phyloP scores from a whole-genome alignment of 768 basidiomycete genomes.

The Dioszegia hungarica region DNA sequence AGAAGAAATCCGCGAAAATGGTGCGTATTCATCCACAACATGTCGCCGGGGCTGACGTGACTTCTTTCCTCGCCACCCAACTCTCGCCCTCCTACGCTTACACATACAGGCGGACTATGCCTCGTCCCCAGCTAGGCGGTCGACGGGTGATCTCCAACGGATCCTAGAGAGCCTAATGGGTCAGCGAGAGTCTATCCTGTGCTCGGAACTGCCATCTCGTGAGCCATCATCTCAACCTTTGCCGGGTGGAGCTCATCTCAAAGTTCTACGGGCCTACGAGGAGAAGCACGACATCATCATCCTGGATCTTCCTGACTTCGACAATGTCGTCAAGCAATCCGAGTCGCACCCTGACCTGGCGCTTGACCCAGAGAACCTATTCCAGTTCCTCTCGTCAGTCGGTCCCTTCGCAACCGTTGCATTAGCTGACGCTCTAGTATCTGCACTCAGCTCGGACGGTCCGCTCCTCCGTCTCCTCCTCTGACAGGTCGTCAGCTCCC shows the following conservation, averaged over 20 bases:
- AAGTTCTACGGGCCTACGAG: slow-evolving; percentile 28
- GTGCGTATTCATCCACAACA: neutral
- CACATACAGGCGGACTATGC: neutral
- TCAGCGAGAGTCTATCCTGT: slow-evolving; percentile 24
- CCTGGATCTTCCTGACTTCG: slow-evolving; percentile 27
- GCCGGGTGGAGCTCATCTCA: neutral
- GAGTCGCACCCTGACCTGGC: slow-evolving; percentile 21
- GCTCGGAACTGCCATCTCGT: slow-evolving; percentile 33
- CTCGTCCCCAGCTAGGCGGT: slow-evolving; percentile 22
- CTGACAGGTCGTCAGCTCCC: slow-evolving; percentile 11
- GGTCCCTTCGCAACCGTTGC: no score
- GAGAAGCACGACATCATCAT: slow-evolving; percentile 25
- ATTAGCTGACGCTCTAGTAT: slow-evolving; percentile 12
- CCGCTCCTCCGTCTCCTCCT: slow-evolving; percentile 12
- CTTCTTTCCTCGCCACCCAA: neutral
- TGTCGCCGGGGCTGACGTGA: neutral
- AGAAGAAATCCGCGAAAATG: neutral
- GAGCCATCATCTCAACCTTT: neutral
- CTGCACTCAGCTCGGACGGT: slow-evolving; percentile 17
- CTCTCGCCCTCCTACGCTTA: neutral
- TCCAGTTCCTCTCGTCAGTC: slow-evolving; percentile 34
- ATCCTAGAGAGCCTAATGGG: slow-evolving; percentile 40
- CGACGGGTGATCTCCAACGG: slow-evolving; percentile 34
- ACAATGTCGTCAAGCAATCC: slow-evolving; percentile 16
- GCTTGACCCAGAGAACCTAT: slow-evolving; percentile 26